A percentile compares a stretch with the other conserved stretches of the same genome.
phyloP scores from a whole-genome alignment of 306 rosid genomes.

The Quercus variabilis region DNA sequence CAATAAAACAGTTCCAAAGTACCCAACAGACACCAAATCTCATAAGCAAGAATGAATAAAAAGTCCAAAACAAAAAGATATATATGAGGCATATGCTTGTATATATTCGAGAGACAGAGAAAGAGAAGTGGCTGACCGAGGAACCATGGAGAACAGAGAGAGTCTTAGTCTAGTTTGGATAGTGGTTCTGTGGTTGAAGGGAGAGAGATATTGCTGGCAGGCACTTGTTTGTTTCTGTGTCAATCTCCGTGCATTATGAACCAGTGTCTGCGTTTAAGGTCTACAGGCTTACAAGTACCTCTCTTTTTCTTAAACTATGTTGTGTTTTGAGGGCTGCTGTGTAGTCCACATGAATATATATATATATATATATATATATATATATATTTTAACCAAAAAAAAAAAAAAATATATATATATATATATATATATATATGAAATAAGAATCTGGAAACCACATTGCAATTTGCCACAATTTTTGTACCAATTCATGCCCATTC shows the following conservation, averaged over 20 bases:
- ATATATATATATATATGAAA: too few species aligned
- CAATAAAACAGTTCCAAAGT: not conserved
- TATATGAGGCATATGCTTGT: not conserved
- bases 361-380: too few species aligned
- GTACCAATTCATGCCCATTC: too few species aligned
- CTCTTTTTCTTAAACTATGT: not conserved
- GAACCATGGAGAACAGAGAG: not conserved
- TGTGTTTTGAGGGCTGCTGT: not conserved
- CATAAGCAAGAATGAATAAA: not conserved
- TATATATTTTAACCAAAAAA: too few species aligned
- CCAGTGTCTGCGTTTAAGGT: not conserved
- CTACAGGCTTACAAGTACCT: not conserved
- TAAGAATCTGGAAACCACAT: too few species aligned
- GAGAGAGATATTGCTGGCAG: not conserved
- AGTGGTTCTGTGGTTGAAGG: not conserved
- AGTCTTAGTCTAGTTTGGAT: too few species aligned
- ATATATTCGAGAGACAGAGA: not conserved
- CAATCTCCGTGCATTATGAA: not conserved
- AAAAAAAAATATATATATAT: too few species aligned
- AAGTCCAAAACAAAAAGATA: not conserved
- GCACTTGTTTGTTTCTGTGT: not conserved
- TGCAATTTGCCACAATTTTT: too few species aligned
- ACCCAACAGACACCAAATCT: not conserved
- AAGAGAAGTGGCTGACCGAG: not conserved
- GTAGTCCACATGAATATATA: not conserved